phyloP scores from a whole-genome alignment of 352 stramenopile species.

The Pythium vanterpoolii region DNA sequence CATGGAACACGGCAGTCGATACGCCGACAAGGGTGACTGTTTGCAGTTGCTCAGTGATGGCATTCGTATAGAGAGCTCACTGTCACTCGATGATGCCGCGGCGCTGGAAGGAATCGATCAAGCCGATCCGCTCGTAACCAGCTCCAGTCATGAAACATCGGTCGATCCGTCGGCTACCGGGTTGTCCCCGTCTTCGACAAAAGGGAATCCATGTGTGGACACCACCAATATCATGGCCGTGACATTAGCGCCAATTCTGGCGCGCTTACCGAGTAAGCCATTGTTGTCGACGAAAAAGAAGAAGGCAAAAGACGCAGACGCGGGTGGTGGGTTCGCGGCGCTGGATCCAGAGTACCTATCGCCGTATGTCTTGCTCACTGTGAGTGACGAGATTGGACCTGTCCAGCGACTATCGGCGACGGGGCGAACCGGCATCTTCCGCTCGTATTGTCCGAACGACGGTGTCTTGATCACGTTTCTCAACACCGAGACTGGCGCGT shows the following conservation, averaged over 20 bases:
- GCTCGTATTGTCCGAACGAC: constrained; percentile 46
- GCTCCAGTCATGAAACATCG: constrained; percentile 10
- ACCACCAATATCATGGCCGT: constrained; percentile 75
- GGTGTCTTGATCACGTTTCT: constrained; percentile 80
- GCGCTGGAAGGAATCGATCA: constrained; percentile 82
- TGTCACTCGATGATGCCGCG: constrained; percentile 53
- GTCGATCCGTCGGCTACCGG: neutral
- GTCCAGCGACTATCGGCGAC: constrained; percentile 63
- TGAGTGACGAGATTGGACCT: constrained; percentile 64
- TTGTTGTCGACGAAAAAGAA: constrained; percentile 10
- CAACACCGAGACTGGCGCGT: constrained; percentile 83
- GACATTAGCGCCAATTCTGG: constrained; percentile 76
- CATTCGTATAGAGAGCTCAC: constrained; percentile 42
- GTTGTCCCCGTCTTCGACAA: constrained; percentile 5
- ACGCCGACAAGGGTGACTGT: constrained; percentile 47
- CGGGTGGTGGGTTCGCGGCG: constrained; percentile 41
- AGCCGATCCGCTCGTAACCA: constrained; percentile 52
- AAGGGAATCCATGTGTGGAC: constrained; percentile 16
- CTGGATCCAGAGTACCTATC: constrained; percentile 73
- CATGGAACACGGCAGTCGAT: constrained; percentile 75
- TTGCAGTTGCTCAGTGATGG: constrained; percentile 43
- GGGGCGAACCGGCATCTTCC: constrained; percentile 68
- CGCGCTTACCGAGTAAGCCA: constrained; percentile 32
- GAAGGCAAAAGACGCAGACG: neutral
- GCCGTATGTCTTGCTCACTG: constrained; percentile 73